Evolutionary conservation across 805 yeast species (phyloP), one percentile per base, ranked within the genome.

Genomic region (Metschnikowia hibisci): DNA sequence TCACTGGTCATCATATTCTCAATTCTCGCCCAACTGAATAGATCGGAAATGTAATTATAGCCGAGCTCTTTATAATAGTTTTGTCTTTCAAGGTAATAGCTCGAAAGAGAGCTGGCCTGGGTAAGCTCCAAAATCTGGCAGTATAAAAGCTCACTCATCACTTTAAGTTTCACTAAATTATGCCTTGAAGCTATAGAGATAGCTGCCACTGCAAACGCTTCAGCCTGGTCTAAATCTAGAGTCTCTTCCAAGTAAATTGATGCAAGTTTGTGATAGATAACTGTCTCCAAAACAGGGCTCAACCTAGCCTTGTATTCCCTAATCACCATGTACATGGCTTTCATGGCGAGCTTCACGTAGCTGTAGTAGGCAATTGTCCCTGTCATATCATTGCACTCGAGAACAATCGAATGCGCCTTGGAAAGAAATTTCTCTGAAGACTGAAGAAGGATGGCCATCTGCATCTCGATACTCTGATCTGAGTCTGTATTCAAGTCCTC

Each of bases 181-280:
- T 62, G 62, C 41, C 69, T 53, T 4, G 51, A 46, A 5, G 70
- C 54, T 3, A 69, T 44, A 0, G 58, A 36, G 1, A 65, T 53
- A 2, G 72, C 64, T 40, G 51, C 52, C 56, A 46, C 66, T 25
- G 51, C 63, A 58, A 57, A 67, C 9, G 63, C 66, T 12, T 71
- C 71, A 0, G 81, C 81, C 30, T 59, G 48, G 23, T 65, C 65
- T 13, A 59, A 48, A 47, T 68, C 66, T 3, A 57, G 57, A 0
- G 80, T 76, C 43, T 77, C 81, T 20, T 47, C 46, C 36, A 65
- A 62, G 40, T 69, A 62, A 3, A 74, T 37, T 10, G 53, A 53
- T 0, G 77, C 69, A 8, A 76, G 48, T 32, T 61, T 61, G 41
- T 63, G 67, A 32, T 63, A 61, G 0, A 72, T 49, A 2, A 50